phyloP scores from a whole-genome alignment of 163 green algal genomes.

The Prototheca wickerhamii region DNA sequence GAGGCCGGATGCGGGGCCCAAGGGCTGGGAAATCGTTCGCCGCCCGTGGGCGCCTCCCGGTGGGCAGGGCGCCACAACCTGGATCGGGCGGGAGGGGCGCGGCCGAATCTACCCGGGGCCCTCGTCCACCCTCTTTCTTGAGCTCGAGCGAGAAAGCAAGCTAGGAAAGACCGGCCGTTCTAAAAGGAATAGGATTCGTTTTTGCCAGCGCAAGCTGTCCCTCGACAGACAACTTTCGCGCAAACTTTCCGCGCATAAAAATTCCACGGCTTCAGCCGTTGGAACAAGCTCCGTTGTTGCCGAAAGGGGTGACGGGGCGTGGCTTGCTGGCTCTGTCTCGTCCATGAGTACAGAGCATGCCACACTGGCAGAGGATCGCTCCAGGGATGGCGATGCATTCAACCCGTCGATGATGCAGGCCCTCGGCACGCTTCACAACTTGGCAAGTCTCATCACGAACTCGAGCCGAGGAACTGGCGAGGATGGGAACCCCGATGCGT shows the following conservation, averaged over 20 bases:
- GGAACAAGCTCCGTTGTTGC: too few species aligned
- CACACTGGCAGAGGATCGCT: neutral
- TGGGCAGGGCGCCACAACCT: too few species aligned
- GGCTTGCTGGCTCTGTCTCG: too few species aligned
- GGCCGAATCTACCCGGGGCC: too few species aligned
- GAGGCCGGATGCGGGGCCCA: neutral
- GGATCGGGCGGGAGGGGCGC: too few species aligned
- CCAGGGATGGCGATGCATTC: neutral
- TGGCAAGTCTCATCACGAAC: neutral
- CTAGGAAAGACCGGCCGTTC: constrained; percentile 1
- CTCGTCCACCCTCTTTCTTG: neutral
- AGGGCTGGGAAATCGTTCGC: neutral
- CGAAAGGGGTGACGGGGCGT: too few species aligned
- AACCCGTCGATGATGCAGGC: constrained; percentile 1
- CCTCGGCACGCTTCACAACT: neutral
- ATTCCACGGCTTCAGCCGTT: too few species aligned
- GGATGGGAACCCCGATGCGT: too few species aligned
- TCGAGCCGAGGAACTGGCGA: neutral
- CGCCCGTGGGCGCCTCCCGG: neutral
- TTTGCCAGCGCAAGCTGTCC: neutral
- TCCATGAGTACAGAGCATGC: neutral
- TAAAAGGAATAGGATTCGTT: constrained; percentile 4
- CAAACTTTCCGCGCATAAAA: too few species aligned
- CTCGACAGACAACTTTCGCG: too few species aligned
- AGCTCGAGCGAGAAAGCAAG: neutral